A percentile compares a stretch with the other conserved stretches of the same genome.
phyloP scores from a whole-genome alignment of 192 early-diverging fungal genomes.

The Gigaspora rosea region DNA sequence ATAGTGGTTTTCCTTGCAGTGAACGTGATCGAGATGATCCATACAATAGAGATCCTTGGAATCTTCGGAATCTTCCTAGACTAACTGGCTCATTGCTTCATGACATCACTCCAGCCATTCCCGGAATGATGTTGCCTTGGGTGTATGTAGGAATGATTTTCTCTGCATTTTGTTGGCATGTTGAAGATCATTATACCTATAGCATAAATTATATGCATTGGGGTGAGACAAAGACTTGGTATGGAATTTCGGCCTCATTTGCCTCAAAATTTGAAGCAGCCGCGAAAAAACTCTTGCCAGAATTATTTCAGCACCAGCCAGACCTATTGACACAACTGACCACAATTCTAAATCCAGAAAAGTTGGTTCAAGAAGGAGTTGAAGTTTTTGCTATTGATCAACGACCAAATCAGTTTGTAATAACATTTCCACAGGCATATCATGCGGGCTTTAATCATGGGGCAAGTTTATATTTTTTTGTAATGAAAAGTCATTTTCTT shows the following conservation, averaged over 20 bases:
- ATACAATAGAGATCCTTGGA: conserved; percentile 79
- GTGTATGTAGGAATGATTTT: conserved; percentile 96
- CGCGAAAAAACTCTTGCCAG: conserved; percentile 78
- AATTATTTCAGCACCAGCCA: conserved; percentile 87
- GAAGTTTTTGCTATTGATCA: conserved; percentile 81
- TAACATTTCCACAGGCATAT: conserved; percentile 94
- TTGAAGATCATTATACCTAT: conserved; percentile 96
- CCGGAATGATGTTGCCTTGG: conserved; percentile 98
- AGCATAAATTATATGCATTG: conserved; percentile 96
- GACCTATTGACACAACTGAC: conserved; percentile 94
- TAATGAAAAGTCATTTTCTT: neutral
- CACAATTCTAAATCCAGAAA: conserved; percentile 83
- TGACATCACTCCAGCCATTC: conserved; percentile 89
- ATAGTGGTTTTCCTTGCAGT: conserved; percentile 79
- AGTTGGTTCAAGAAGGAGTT: conserved; percentile 72
- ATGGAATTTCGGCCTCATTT: conserved; percentile 83
- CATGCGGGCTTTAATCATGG: conserved; percentile 98
- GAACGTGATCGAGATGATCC: conserved; percentile 65
- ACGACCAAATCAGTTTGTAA: conserved; percentile 88
- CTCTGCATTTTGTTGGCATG: conserved; percentile 97
- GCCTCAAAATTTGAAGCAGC: conserved; percentile 82
- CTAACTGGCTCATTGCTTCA: conserved; percentile 81
- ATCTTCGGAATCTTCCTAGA: conserved; percentile 85
- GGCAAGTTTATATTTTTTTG: conserved; percentile 42
- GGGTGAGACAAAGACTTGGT: conserved; percentile 99